Base-by-base conservation (phyloP, 768 basidiomycete species). In the Hypsizygus marmoreus region DNA sequence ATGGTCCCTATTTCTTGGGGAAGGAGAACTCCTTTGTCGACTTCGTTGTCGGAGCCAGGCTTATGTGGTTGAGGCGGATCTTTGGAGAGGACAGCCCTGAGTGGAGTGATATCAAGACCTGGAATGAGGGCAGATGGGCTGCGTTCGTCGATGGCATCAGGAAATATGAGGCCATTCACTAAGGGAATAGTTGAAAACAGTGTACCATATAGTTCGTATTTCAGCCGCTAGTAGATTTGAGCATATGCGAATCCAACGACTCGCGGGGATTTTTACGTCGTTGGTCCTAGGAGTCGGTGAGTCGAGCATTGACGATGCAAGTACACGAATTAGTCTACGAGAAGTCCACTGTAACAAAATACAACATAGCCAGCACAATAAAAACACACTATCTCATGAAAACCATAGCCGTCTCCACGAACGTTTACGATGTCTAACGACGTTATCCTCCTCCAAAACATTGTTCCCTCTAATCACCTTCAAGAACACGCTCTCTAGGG, bases 401-500 rank as follows among this genome's bases (percentile, higher is more conserved):
- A 40, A 5, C 41, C 56, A 55, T 33, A 47, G 41, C 22, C 52
- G 54, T 51, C 59, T 51, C 53, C 50, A 47, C 33, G 49, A 52
- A 42, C 57, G 47, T 47, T 43, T 46, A 35, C 23, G 38, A 13
- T 40, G 52, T 35, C 47, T 51, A 38, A 43, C 58, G 23, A 39
- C 19, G 13, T 47, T 40, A 53, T 70, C 69, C 49, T 70, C 72
- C 57, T 86, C 84, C 10, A 63, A 53, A 2, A 82, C 76, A 53
- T 82, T 68, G 42, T 84, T 81, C 53, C 77, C 78, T 47, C 82
- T 66, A 46, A 86, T 83, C 14, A 86, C 82, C 58, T 84, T 83
- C 54, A 88, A 59, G 63, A 88, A 88, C 12, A 85, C 82, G 49
- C 81, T 87, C 62, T 88, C 86, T 50, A 88, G 54, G 5, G 81